Percentiles rank a stretch among this genome's conserved stretches.
phyloP scores from a whole-genome alignment of 140 eudicot species.

The Erigeron philadelphicus region DNA sequence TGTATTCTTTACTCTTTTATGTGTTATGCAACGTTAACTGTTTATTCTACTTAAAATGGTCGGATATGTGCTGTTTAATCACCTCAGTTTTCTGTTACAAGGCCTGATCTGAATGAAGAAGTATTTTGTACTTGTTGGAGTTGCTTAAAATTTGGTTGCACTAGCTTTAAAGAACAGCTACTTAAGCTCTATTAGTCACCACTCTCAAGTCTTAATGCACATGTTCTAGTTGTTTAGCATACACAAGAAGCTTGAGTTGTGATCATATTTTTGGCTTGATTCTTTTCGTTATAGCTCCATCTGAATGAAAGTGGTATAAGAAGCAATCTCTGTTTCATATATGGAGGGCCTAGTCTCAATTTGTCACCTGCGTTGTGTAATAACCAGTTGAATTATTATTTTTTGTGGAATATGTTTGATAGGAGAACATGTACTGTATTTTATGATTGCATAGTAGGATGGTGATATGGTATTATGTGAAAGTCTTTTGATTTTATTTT shows the following conservation, averaged over 20 bases:
- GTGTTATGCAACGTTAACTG: background rate
- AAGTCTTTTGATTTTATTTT: background rate
- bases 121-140: background rate
- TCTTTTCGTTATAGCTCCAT: background rate
- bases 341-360: background rate
- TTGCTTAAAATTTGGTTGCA: slow-evolving; percentile 11
- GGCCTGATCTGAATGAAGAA: background rate
- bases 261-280: background rate
- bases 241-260: background rate
- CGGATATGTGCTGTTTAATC: slow-evolving; percentile 1
- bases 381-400: background rate
- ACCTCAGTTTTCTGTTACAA: background rate
- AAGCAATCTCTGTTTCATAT: background rate
- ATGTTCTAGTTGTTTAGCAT: background rate
- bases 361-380: background rate
- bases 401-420: background rate
- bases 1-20: background rate
- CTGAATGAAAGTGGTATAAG: background rate
- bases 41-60: background rate
- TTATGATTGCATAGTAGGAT: background rate
- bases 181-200: background rate
- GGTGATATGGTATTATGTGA: background rate
- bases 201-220: background rate
- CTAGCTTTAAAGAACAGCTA: background rate
- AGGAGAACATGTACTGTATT: background rate